These are phyloP conservation scores for Cercospora zeae-maydis DNA, from an alignment of 2,329 filamentous ascomycete genomes.

Conservation along the genomic window DNA sequence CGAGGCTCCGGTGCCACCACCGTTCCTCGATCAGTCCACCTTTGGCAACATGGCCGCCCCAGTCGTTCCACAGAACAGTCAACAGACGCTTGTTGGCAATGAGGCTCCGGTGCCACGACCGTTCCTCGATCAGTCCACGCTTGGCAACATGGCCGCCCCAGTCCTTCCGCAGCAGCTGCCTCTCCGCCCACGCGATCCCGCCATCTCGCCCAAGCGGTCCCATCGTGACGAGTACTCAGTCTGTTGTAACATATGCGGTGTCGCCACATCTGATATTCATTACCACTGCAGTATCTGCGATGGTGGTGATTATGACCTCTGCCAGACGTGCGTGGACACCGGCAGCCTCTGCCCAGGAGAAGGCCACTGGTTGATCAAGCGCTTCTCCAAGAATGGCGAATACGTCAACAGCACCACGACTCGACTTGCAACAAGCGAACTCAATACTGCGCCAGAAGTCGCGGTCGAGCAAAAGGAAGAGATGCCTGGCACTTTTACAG, in stretches of 20 bases:
- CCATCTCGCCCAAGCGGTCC: conserved; percentile 31
- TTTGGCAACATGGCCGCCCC: conserved; percentile 25
- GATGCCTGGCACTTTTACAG: conserved; percentile 45
- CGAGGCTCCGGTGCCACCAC: conserved; percentile 39
- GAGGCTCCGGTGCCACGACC: conserved; percentile 40
- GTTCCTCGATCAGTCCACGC: conserved; percentile 35
- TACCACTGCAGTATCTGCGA: conserved; percentile 96
- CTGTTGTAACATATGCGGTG: conserved; percentile 88
- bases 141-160: conserved; percentile 24
- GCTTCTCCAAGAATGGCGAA: conserved; percentile 71
- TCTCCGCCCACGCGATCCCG: conserved; percentile 41
- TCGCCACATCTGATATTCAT: conserved; percentile 73
- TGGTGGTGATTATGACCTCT: conserved; percentile 90
- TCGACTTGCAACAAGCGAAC: conserved; percentile 52
- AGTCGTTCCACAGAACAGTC: conserved; percentile 25
- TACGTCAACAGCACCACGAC: conserved; percentile 85
- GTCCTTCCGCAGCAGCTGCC: conserved; percentile 32
- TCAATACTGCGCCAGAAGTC: conserved; percentile 28
- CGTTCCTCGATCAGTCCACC: conserved; percentile 36
- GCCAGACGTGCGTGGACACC: conserved; percentile 69
- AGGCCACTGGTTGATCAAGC: conserved; percentile 92
- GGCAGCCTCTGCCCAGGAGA: conserved; percentile 75
- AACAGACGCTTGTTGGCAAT: conserved; percentile 31
- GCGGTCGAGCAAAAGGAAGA: conserved; percentile 39
- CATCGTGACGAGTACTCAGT: conserved; percentile 64